A percentile compares a stretch with the other conserved stretches of the same genome.
phyloP scores from a whole-genome alignment of 2,329 filamentous ascomycete species.

The Scytalidium lignicola region DNA sequence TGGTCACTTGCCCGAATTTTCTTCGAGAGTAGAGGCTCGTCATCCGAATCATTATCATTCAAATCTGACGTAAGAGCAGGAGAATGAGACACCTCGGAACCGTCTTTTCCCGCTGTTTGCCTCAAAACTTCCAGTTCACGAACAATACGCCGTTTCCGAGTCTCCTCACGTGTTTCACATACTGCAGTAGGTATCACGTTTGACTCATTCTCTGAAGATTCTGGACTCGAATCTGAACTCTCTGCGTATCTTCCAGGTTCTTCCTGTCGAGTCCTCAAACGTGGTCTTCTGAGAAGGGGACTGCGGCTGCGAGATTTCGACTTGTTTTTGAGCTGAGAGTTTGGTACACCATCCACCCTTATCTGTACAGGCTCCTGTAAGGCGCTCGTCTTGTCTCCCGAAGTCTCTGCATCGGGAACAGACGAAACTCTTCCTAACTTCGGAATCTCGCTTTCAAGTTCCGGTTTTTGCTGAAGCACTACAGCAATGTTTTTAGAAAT shows the following conservation, averaged over 20 bases:
- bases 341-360: background rate
- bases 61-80: conserved; percentile 7
- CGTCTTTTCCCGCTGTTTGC: conserved; percentile 21
- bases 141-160: conserved; percentile 7
- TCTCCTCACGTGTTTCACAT: conserved; percentile 1
- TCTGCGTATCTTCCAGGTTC: conserved; percentile 20
- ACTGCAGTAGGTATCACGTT: background rate
- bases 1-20: conserved; percentile 30
- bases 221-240: conserved; percentile 16
- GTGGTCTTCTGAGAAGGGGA: conserved; percentile 13
- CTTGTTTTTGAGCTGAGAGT: background rate
- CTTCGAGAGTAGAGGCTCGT: conserved; percentile 8
- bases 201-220: conserved; percentile 1
- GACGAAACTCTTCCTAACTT: background rate
- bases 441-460: background rate
- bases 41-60: conserved; percentile 10
- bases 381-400: background rate
- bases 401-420: background rate
- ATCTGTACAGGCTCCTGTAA: background rate
- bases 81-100: conserved; percentile 8
- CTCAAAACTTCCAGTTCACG: conserved; percentile 22
- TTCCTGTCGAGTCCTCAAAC: conserved; percentile 10
- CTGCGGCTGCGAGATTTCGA: background rate
- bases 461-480: background rate
- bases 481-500: background rate